A percentile compares a stretch with the other conserved stretches of the same genome.
Conservation (phyloP, 371 early-diverging fungal genomes). For the Vairimorpha ceranae region DNA sequence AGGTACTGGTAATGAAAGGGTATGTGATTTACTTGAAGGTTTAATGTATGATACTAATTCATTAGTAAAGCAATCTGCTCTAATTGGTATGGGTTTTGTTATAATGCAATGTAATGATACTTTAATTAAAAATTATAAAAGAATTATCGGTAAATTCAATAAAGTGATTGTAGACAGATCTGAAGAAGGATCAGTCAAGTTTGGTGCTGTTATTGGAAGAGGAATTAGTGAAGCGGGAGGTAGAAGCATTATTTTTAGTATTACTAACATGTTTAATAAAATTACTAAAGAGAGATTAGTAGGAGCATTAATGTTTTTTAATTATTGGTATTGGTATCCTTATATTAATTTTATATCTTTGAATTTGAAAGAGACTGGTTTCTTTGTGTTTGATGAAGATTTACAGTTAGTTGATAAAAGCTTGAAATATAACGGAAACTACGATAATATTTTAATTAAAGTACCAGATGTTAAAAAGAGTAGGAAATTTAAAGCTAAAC, state of each 20-base stretch:
- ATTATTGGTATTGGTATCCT: slow-evolving; percentile 99
- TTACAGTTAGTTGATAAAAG: slow-evolving; percentile 20
- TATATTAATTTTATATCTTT: slow-evolving; percentile 62
- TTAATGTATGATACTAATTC: slow-evolving; percentile 89
- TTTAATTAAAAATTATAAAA: slow-evolving; percentile 68
- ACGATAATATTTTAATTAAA: slow-evolving; percentile 27
- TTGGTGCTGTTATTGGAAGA: slow-evolving; percentile 91
- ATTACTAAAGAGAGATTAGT: slow-evolving; percentile 82
- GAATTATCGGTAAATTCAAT: slow-evolving; percentile 71
- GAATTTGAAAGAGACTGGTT: slow-evolving; percentile 49
- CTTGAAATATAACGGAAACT: slow-evolving; percentile 6
- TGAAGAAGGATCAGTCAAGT: slow-evolving; percentile 81
- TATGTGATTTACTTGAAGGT: slow-evolving; percentile 77
- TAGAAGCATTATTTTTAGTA: slow-evolving; percentile 82
- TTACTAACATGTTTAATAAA: slow-evolving; percentile 77
- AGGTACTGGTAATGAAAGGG: slow-evolving; percentile 77
- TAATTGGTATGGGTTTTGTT: slow-evolving; percentile 90
- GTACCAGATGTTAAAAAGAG: slow-evolving; percentile 38
- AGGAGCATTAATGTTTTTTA: slow-evolving; percentile 86
- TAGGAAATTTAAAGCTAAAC: slow-evolving; percentile 38
- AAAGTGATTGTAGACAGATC: slow-evolving; percentile 79
- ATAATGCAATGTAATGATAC: slow-evolving; percentile 85
- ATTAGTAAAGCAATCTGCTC: slow-evolving; percentile 92
- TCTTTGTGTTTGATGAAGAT: slow-evolving; percentile 40
- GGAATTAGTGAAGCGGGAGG: slow-evolving; percentile 87